A percentile compares a stretch with the other conserved stretches of the same genome.
Evolutionary conservation across 2,329 filamentous ascomycete species (phyloP).

Genomic region (Huntiella decipiens): DNA sequence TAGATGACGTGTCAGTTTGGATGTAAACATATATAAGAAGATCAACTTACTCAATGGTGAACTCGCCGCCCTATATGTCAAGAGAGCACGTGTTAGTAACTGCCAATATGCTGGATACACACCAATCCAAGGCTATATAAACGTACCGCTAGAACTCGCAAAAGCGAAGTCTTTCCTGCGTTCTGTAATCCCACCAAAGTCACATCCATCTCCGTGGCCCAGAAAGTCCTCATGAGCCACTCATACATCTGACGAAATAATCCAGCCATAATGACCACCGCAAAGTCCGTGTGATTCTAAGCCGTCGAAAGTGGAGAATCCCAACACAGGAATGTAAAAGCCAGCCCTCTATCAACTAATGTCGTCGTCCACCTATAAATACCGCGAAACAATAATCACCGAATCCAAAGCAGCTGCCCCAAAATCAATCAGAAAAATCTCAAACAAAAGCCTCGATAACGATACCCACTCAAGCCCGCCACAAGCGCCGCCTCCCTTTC

Average conservation of each 20-base stretch:
- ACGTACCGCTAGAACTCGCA: conserved; percentile 87
- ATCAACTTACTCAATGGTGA: conserved; percentile 90
- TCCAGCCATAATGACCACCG: conserved; percentile 47
- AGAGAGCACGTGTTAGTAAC: not conserved
- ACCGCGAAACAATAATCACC: too few species aligned
- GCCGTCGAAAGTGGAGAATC: too few species aligned
- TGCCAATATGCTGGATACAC: too few species aligned
- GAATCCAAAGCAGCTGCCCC: too few species aligned
- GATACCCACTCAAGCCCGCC: too few species aligned
- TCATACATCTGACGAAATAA: conserved; percentile 92
- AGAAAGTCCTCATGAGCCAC: conserved; percentile 94
- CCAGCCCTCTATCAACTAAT: too few species aligned
- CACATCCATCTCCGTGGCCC: conserved; percentile 99
- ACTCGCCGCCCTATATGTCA: conserved; percentile 65
- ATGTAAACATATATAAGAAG: conserved; percentile 16
- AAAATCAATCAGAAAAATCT: too few species aligned
- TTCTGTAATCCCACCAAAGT: conserved; percentile 98
- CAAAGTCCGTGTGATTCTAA: too few species aligned
- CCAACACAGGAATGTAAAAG: too few species aligned
- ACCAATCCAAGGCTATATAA: not conserved
- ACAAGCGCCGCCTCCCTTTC: too few species aligned
- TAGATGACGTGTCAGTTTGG: conserved; percentile 23
- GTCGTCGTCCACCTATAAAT: too few species aligned
- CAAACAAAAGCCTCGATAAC: too few species aligned
- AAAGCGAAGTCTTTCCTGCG: conserved; percentile 87